Evolutionary conservation across 2,329 filamentous ascomycete genomes (phyloP).

Genomic region (Verticillium isaacii): DNA sequence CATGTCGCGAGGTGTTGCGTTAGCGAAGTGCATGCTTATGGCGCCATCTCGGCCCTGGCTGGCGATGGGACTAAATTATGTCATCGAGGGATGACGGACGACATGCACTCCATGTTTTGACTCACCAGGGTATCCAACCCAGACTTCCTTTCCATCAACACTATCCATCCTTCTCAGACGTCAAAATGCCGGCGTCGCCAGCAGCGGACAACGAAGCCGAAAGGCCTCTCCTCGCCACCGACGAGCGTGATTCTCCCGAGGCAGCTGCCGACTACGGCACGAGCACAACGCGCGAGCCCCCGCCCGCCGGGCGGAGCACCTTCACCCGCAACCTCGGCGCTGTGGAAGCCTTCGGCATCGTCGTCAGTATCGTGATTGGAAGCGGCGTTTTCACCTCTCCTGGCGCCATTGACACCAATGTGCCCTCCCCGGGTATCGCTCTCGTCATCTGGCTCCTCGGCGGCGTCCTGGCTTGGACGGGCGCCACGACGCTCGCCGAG

Average conservation of each 20-base stretch:
- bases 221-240: conserved; percentile 2
- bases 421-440: conserved; percentile 55
- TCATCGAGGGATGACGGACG: neutral
- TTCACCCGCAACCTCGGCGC: conserved; percentile 42
- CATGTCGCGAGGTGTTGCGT: neutral
- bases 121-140: neutral
- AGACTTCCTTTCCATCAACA: neutral
- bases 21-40: neutral
- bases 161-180: neutral
- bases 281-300: neutral
- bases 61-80: neutral
- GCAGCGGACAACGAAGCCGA: conserved; percentile 7
- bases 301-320: conserved; percentile 14
- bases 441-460: conserved; percentile 57
- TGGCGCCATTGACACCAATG: conserved; percentile 57
- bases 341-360: conserved; percentile 50
- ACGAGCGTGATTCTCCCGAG: neutral
- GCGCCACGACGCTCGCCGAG: conserved; percentile 57
- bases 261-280: neutral
- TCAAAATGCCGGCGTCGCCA: conserved; percentile 6
- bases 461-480: conserved; percentile 59
- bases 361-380: conserved; percentile 60
- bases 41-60: conserved; percentile 9
- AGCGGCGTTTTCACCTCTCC: conserved; percentile 63
- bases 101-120: neutral